Evolutionary conservation across 805 yeast genomes (phyloP).

Genomic region (Zygosaccharomyces pseudorouxii): DNA sequence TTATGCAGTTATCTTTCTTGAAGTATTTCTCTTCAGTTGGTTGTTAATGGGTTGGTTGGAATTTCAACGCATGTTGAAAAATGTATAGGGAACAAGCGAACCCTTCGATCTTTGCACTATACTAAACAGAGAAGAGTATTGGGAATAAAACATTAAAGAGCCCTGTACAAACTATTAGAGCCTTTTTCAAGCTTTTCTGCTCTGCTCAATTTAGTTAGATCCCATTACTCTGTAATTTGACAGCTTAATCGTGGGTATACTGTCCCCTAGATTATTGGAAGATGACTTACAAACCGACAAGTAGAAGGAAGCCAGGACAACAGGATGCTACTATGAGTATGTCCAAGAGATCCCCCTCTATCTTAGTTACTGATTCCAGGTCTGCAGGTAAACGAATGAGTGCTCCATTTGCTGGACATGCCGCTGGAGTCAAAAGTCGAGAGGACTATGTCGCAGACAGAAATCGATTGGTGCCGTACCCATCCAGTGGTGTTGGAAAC

Average conservation of each 20-base stretch:
- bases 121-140: neutral
- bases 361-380: slow-evolving; percentile 86
- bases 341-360: slow-evolving; percentile 85
- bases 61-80: neutral
- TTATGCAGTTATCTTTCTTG: neutral
- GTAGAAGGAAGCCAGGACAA: neutral
- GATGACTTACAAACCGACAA: slow-evolving; percentile 11
- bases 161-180: neutral
- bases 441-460: slow-evolving; percentile 10
- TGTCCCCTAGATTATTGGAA: neutral
- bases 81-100: neutral
- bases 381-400: slow-evolving; percentile 45
- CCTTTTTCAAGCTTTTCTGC: neutral
- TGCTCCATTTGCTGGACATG: slow-evolving; percentile 77
- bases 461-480: slow-evolving; percentile 3
- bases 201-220: neutral
- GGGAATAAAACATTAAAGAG: neutral
- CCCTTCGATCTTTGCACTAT: neutral
- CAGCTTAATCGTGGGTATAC: neutral
- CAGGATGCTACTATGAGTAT: slow-evolving; percentile 9
- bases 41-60: neutral
- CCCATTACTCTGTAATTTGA: neutral
- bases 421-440: slow-evolving; percentile 27
- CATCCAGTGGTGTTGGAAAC: slow-evolving; percentile 9
- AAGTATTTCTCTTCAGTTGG: neutral